Evolutionary conservation across 2,329 filamentous ascomycete genomes (phyloP).

Genomic region (Colletotrichum sp.): DNA sequence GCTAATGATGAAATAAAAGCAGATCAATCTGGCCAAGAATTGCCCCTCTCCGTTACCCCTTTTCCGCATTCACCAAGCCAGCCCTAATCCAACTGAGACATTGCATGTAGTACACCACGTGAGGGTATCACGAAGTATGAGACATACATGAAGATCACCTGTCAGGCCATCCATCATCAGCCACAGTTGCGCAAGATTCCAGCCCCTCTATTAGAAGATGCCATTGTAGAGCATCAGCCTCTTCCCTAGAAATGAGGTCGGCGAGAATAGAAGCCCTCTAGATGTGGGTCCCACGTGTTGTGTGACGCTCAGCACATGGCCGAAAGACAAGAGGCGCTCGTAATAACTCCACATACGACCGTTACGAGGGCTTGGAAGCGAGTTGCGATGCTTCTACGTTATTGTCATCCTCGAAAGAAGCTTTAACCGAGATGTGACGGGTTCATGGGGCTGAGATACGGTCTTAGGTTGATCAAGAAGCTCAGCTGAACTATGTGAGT

Average conservation of each 20-base stretch:
- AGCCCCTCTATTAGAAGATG: background rate
- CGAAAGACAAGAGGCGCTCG: background rate
- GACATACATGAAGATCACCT: background rate
- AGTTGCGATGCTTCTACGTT: background rate
- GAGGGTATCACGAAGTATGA: background rate
- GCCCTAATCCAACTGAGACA: background rate
- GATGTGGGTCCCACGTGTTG: background rate
- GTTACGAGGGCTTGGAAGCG: background rate
- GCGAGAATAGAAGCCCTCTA: background rate
- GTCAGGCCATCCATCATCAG: background rate
- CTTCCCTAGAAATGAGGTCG: background rate
- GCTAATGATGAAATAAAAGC: background rate
- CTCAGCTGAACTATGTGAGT: too few species aligned
- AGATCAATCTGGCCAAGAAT: background rate
- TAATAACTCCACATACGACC: background rate
- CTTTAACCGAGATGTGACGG: background rate
- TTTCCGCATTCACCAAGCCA: background rate
- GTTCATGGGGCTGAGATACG: background rate
- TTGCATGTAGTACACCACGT: background rate
- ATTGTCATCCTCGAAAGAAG: background rate
- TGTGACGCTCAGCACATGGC: background rate
- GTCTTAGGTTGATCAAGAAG: background rate
- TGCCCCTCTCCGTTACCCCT: background rate
- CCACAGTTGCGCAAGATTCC: background rate
- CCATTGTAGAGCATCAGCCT: background rate